A percentile compares a stretch with the other conserved stretches of the same genome.
Evolutionary conservation across 768 basidiomycete species (phyloP).

Genomic region (Tulasnella sp.): DNA sequence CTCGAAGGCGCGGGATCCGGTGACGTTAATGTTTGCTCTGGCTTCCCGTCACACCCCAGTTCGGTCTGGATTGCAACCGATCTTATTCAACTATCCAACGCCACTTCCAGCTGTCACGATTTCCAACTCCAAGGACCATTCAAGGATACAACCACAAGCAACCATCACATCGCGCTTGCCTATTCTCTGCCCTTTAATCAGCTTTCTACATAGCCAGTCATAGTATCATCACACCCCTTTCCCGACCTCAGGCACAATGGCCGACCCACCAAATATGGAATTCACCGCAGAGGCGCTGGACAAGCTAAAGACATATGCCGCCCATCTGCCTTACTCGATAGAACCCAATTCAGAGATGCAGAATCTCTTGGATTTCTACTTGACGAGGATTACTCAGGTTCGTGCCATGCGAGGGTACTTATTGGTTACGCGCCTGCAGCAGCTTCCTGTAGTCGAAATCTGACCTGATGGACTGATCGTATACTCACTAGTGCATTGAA

Average conservation of each 20-base stretch:
- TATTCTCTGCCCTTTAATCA: neutral
- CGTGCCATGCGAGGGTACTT: neutral
- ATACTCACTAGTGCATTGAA: conserved; percentile 64
- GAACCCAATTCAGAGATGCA: conserved; percentile 76
- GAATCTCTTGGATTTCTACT: conserved; percentile 66
- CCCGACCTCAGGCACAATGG: conserved; percentile 1
- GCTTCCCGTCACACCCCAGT: neutral
- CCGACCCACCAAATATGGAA: conserved; percentile 26
- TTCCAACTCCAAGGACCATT: neutral
- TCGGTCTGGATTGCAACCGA: conserved; percentile 1
- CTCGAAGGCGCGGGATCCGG: neutral
- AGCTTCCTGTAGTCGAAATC: neutral
- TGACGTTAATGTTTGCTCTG: conserved; percentile 17
- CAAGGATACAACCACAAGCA: neutral
- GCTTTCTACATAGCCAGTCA: neutral
- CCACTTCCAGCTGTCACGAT: neutral
- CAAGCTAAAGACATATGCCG: conserved; percentile 61
- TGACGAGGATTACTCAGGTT: conserved; percentile 26
- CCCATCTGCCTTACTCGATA: conserved; percentile 68
- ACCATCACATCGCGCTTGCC: neutral
- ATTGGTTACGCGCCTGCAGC: conserved; percentile 41
- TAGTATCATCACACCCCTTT: neutral
- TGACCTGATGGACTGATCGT: neutral
- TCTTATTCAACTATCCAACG: neutral
- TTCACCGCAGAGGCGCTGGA: conserved; percentile 14